Base-by-base conservation (phyloP, 1,139 yeast species). In the Lipomyces yarrowii region DNA sequence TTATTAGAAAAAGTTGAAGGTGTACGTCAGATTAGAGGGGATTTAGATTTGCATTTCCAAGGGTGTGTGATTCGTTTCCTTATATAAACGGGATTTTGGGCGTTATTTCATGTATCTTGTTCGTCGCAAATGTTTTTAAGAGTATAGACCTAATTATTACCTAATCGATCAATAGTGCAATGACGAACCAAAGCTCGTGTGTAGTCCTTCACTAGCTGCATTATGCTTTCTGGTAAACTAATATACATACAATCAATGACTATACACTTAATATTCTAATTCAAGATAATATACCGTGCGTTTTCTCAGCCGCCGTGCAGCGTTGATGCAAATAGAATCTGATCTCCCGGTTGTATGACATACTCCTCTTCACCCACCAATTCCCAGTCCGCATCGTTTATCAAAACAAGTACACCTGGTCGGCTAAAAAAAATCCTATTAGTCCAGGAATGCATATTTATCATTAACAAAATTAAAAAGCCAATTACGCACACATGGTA, bases 301-400 rank as follows among this genome's bases (percentile, higher is more conserved):
- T 7, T 77, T 79, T 1, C 30, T 26, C 30, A 93, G 61, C 99
- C 99, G 15, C 99, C 99, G 74, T 94, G 99, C 69, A 94, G 81
- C 2, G 99, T 94, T 61, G 97, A 90, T 4, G 98, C 94, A 74
- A 94, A 93, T 3, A 96, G 86, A 56, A 94, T 83, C 37, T 86
- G 83, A 77, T 94, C 99, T 18, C 91, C 89, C 59, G 84, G 80
- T 74, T 90, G 90, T 26, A 94, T 77, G 21, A 83, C 86, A 73
- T 92, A 92, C 10, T 86, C 89, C 73, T 90, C 94, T 78, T 88
- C 92, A 13, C 93, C 98, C 75, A 92, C 96, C 39, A 94, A 79
- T 74, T 94, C 99, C 99, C 99, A 94, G 78, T 94, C 99, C 0
- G 97, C 88, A 74, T 94, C 99, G 74, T 94, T 94, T 70, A 94